phyloP scores from a whole-genome alignment of 2,329 filamentous ascomycete genomes.

The Cephalotrichum gorgonifer region DNA sequence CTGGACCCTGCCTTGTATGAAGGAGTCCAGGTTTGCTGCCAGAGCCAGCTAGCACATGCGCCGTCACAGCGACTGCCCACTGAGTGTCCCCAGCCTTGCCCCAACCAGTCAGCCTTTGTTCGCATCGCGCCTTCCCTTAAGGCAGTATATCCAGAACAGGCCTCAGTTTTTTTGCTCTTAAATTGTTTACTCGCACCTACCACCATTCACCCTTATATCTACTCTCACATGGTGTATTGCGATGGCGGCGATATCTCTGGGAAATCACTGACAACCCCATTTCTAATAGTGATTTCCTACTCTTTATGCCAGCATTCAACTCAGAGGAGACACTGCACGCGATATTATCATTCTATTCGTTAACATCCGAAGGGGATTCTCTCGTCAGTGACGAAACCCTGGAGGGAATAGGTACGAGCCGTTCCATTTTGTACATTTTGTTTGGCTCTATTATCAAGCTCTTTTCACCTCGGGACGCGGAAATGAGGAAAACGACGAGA shows the following conservation, averaged over 20 bases:
- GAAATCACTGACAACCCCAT: not conserved
- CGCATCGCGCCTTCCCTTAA: no score
- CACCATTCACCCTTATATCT: no score
- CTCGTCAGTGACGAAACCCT: slow-evolving; percentile 82
- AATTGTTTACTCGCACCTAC: not conserved
- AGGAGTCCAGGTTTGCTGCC: no score
- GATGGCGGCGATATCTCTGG: not conserved
- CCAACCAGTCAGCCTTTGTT: no score
- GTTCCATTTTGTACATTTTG: slow-evolving; percentile 59
- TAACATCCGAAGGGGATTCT: slow-evolving; percentile 91
- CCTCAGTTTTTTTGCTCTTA: no score
- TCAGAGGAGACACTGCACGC: slow-evolving; percentile 63
- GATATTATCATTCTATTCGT: slow-evolving; percentile 83
- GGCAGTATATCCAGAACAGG: no score
- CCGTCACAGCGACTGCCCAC: no score
- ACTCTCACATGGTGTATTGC: no score
- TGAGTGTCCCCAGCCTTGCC: no score
- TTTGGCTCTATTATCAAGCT: slow-evolving; percentile 63
- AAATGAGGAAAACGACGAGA: slow-evolving; percentile 6
- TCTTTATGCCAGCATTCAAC: slow-evolving; percentile 66
- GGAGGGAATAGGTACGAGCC: slow-evolving; percentile 84
- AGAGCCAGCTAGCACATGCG: no score
- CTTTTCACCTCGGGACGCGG: slow-evolving; percentile 5
- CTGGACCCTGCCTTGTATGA: no score
- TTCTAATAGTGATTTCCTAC: slow-evolving; percentile 66